Evolutionary conservation across 805 yeast genomes (phyloP).

Genomic region (Dipodascus albidus): DNA sequence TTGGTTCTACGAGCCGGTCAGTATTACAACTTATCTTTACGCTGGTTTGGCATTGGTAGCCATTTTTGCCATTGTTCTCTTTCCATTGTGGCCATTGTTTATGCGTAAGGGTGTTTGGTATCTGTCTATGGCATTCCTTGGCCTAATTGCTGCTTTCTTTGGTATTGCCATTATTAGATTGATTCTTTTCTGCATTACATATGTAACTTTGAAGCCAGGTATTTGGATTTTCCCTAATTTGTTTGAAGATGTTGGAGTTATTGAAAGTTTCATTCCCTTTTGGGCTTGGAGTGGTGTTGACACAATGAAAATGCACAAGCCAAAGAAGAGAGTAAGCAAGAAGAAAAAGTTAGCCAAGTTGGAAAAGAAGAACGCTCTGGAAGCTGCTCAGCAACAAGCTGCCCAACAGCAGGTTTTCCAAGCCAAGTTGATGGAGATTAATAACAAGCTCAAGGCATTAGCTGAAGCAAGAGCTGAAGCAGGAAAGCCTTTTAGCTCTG

Average conservation of each 20-base stretch:
- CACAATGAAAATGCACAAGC: constrained; percentile 13
- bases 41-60: constrained; percentile 57
- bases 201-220: constrained; percentile 53
- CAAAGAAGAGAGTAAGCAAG: constrained; percentile 13
- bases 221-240: constrained; percentile 94
- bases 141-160: constrained; percentile 64
- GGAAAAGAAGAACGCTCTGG: constrained; percentile 7
- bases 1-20: constrained; percentile 73
- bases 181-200: constrained; percentile 51
- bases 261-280: constrained; percentile 85
- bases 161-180: constrained; percentile 70
- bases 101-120: constrained; percentile 91
- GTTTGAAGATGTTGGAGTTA: constrained; percentile 88
- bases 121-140: constrained; percentile 64
- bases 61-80: constrained; percentile 52
- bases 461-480: neutral
- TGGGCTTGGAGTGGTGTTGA: constrained; percentile 63
- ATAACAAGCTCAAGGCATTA: neutral
- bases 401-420: constrained; percentile 1
- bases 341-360: constrained; percentile 11
- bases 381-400: constrained; percentile 6
- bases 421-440: neutral
- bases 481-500: neutral
- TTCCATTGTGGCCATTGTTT: constrained; percentile 91
- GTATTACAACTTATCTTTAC: constrained; percentile 48